A percentile compares a stretch with the other conserved stretches of the same genome.
Evolutionary conservation across 2,329 filamentous ascomycete species (phyloP).

Genomic region (Magnaporthiopsis rhizophila): DNA sequence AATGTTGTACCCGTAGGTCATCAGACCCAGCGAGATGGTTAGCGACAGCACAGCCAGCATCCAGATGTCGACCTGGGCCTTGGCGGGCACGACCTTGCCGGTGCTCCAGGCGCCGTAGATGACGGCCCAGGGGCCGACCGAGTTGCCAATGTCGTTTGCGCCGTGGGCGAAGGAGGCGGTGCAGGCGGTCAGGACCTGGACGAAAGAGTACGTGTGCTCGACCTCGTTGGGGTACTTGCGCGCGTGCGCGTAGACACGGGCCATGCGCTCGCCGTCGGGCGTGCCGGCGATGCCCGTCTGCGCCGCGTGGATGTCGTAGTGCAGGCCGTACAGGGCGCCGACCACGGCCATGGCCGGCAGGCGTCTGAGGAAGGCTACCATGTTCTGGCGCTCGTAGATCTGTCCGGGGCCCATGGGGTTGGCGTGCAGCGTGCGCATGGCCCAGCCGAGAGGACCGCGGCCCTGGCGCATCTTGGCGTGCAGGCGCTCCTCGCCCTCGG

Average conservation of each 20-base stretch:
- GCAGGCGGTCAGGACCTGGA: constrained; percentile 60
- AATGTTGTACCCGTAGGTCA: constrained; percentile 76
- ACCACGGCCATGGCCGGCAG: constrained; percentile 59
- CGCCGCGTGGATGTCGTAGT: constrained; percentile 77
- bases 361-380: constrained; percentile 54
- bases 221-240: constrained; percentile 62
- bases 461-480: constrained; percentile 56
- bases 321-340: constrained; percentile 61
- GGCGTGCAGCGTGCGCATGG: constrained; percentile 67
- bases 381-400: constrained; percentile 67
- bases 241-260: constrained; percentile 55
- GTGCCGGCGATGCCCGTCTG: constrained; percentile 64
- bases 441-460: constrained; percentile 69
- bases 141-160: constrained; percentile 69
- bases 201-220: constrained; percentile 61
- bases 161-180: constrained; percentile 70
- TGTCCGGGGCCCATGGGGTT: constrained; percentile 66
- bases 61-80: constrained; percentile 64
- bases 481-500: constrained; percentile 46
- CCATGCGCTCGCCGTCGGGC: constrained; percentile 65
- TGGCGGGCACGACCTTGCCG: constrained; percentile 50
- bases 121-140: constrained; percentile 61
- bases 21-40: constrained; percentile 57
- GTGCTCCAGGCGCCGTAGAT: constrained; percentile 62
- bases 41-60: constrained; percentile 62